Base-by-base conservation (phyloP, 1,139 yeast species). In the Magnusiomyces suaveolens region DNA sequence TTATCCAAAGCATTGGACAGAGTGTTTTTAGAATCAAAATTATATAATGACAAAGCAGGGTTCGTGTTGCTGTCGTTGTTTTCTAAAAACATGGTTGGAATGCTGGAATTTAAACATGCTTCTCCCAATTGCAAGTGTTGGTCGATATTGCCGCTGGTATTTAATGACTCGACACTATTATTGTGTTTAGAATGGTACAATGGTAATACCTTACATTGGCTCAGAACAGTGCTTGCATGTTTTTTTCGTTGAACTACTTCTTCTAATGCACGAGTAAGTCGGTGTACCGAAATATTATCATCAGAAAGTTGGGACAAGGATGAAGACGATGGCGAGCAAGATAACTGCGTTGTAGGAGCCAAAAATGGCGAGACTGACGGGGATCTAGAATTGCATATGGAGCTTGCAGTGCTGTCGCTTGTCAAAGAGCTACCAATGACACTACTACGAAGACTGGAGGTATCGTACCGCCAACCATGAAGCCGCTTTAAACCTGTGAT, bases 181-280 rank as follows among this genome's bases (percentile, higher is more conserved):
- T n/a, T n/a, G n/a, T n/a, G n/a, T n/a, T n/a, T n/a, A n/a, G n/a
- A n/a, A n/a, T n/a, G n/a, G n/a, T n/a, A n/a, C n/a, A n/a, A n/a
- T n/a, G n/a, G n/a, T n/a, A n/a, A n/a, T n/a, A n/a, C n/a, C n/a
- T n/a, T n/a, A n/a, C n/a, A n/a, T n/a, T n/a, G n/a, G n/a, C n/a
- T n/a, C n/a, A n/a, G n/a, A n/a, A n/a, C n/a, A n/a, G n/a, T n/a
- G n/a, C n/a, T n/a, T 4, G 25, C 25, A 21, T 38, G 51, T 4
- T 24, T 38, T 2, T 20, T 38, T 14, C 51, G 51, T 8, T 55
- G 60, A 18, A 62, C 54, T 41, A 67, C 62, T 54, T 68, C 71
- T 54, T 67, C 69, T 36, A 68, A 56, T 0, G 71, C 71, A 32
- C 63, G 56, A 6, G 69, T 60, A 36, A 68, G 62, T 53, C 66